A percentile compares a stretch with the other conserved stretches of the same genome.
These are phyloP conservation scores for Centaurea solstitialis DNA, from an alignment of 129 eudicot species.

Conservation along the genomic window DNA sequence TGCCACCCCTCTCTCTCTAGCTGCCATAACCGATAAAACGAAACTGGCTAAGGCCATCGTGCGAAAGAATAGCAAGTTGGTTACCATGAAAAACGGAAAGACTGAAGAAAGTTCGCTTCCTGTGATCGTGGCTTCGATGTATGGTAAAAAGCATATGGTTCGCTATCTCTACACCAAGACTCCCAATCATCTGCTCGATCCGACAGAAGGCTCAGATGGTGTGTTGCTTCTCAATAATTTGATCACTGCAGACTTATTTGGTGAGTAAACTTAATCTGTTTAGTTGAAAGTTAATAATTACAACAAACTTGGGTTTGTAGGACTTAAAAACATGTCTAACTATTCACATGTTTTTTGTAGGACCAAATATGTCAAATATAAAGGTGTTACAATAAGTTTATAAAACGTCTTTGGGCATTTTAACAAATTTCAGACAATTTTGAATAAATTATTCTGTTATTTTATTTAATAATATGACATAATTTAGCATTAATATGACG, in stretches of 20 bases:
- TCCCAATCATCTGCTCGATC: slow-evolving; percentile 40
- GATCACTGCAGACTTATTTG: slow-evolving; percentile 55
- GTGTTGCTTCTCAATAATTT: slow-evolving; percentile 43
- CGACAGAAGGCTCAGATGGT: slow-evolving; percentile 36
- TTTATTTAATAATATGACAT: too few species aligned
- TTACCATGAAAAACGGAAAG: slow-evolving; percentile 23
- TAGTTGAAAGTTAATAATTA: too few species aligned
- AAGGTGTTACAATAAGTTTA: too few species aligned
- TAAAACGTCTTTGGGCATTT: too few species aligned
- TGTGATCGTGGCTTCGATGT: slow-evolving; percentile 51
- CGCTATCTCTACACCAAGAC: slow-evolving; percentile 46
- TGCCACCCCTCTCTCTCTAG: slow-evolving; percentile 47
- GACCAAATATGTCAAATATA: too few species aligned
- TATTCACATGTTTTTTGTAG: too few species aligned
- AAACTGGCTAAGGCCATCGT: slow-evolving; percentile 37
- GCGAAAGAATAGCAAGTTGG: slow-evolving; percentile 31
- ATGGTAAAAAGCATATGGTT: slow-evolving; percentile 52
- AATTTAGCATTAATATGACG: neutral
- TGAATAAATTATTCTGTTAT: too few species aligned
- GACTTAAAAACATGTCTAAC: too few species aligned
- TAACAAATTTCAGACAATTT: too few species aligned
- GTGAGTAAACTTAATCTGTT: slow-evolving; percentile 25
- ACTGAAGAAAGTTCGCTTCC: slow-evolving; percentile 46
- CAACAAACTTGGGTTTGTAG: too few species aligned
- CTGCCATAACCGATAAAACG: slow-evolving; percentile 35